Conservation (phyloP, 1,284 basidiomycete genomes). For the Sanghuangporus weigelae region DNA sequence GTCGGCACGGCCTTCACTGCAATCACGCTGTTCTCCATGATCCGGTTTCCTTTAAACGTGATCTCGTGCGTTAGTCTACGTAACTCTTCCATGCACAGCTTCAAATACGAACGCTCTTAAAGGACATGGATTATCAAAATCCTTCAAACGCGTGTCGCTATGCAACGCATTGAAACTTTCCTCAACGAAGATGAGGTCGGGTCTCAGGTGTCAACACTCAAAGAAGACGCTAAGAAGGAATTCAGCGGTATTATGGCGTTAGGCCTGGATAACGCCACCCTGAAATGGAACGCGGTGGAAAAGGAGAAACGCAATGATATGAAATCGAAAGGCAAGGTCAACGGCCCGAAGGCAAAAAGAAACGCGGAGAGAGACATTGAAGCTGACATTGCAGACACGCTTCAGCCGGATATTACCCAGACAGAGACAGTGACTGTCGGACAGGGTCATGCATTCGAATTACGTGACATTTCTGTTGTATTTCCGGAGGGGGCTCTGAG, state of each 20-base stretch:
- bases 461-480: conserved; percentile 56
- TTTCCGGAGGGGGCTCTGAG: conserved; percentile 69
- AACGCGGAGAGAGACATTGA: conserved; percentile 20
- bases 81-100: conserved; percentile 54
- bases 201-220: conserved; percentile 63
- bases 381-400: conserved; percentile 2
- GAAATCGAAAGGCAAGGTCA: conserved; percentile 21
- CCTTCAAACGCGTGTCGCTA: conserved; percentile 62
- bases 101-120: background rate
- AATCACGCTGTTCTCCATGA: conserved; percentile 68
- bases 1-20: conserved; percentile 69
- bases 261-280: conserved; percentile 58
- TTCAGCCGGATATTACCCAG: background rate
- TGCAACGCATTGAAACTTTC: conserved; percentile 79
- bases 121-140: background rate
- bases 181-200: conserved; percentile 80
- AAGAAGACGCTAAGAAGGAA: conserved; percentile 33
- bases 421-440: background rate
- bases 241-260: conserved; percentile 26
- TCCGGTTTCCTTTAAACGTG: conserved; percentile 65
- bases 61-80: conserved; percentile 44
- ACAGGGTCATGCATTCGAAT: conserved; percentile 49
- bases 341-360: conserved; percentile 23
- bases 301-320: conserved; percentile 23
- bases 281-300: conserved; percentile 67